Base-by-base conservation (phyloP, 2,329 filamentous ascomycete species). In the Verticillium albo-atrum region DNA sequence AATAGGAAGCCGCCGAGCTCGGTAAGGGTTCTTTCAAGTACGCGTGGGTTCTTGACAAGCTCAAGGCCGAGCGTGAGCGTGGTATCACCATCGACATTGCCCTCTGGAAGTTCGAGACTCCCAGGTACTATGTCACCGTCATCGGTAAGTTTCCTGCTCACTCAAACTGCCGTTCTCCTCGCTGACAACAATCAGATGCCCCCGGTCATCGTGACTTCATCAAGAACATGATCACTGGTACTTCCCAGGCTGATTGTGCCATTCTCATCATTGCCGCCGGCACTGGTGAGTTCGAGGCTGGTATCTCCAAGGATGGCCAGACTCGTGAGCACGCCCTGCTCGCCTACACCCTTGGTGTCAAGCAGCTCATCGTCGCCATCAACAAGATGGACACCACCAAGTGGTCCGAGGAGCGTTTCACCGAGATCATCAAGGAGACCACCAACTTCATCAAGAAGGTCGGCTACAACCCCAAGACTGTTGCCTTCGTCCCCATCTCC, bases 181-280 rank as follows among this genome's bases (percentile, higher is more conserved):
- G 25, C 58, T 65, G 27, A 58, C 58, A 2, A 25, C 15, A 35
- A 17, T 10, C 70, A 90, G 91, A 99, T 77, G 95, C 95, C 81
- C 95, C 95, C 76, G 95, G 95, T 84, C 95, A 99, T 85, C 94
- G 95, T 95, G 95, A 99, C 79, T 99, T 98, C 89, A 98, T 99
- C 92, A 99, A 99, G 94, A 99, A 98, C 93, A 99, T 99, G 95
- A 99, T 99, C 82, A 98, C 95, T 90, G 95, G 95, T 93, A 98
- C 95, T 78, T 99, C 95, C 82, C 95, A 98, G 90, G 95, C 95
- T 74, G 95, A 99, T 79, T 98, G 95, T 85, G 95, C 95, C 77
- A 92, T 99, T 81, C 93, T 99, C 87, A 98, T 99, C 85, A 99
- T 99, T 83, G 95, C 94, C 75, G 92, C 95, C 77, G 95, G 95